These are phyloP conservation scores for Ascochyta pisi DNA, from an alignment of 2,329 filamentous ascomycete species.

Conservation along the genomic window DNA sequence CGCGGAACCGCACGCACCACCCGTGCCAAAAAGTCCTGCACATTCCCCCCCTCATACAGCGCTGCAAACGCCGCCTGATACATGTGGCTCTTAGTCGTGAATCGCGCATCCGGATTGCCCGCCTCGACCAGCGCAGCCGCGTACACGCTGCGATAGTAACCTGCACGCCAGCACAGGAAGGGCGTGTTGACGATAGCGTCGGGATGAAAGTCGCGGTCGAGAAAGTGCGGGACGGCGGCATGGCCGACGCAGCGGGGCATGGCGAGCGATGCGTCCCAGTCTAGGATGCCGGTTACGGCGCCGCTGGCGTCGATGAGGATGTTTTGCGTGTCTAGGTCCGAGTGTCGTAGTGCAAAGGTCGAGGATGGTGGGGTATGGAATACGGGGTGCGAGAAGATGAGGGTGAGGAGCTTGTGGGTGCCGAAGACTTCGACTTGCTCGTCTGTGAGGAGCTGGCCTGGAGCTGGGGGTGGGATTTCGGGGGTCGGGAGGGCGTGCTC, in stretches of 20 bases:
- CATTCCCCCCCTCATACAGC: conserved; percentile 2
- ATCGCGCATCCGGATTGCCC: conserved; percentile 9
- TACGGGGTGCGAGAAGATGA: conserved; percentile 7
- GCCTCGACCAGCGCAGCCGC: conserved; percentile 16
- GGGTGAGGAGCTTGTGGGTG: neutral
- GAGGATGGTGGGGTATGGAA: conserved; percentile 10
- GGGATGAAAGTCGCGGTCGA: conserved; percentile 11
- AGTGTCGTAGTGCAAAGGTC: conserved; percentile 27
- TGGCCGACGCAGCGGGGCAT: conserved; percentile 21
- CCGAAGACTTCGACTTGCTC: neutral
- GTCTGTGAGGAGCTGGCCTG: neutral
- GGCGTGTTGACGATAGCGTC: neutral
- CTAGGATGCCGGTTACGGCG: conserved; percentile 28
- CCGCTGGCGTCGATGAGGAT: conserved; percentile 25
- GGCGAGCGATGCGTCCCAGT: conserved; percentile 20
- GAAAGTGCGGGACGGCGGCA: conserved; percentile 16
- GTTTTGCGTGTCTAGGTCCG: conserved; percentile 34
- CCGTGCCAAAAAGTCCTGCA: neutral
- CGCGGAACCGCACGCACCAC: neutral
- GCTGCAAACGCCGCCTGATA: conserved; percentile 11
- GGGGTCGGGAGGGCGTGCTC: neutral
- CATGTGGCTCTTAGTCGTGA: conserved; percentile 13
- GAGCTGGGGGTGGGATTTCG: neutral
- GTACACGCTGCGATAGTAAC: conserved; percentile 17
- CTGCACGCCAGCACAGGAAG: neutral